Evolutionary conservation across 2,329 filamentous ascomycete genomes (phyloP), one percentile per base, ranked within the genome.

Genomic region (Calonectria pauciramosa): DNA sequence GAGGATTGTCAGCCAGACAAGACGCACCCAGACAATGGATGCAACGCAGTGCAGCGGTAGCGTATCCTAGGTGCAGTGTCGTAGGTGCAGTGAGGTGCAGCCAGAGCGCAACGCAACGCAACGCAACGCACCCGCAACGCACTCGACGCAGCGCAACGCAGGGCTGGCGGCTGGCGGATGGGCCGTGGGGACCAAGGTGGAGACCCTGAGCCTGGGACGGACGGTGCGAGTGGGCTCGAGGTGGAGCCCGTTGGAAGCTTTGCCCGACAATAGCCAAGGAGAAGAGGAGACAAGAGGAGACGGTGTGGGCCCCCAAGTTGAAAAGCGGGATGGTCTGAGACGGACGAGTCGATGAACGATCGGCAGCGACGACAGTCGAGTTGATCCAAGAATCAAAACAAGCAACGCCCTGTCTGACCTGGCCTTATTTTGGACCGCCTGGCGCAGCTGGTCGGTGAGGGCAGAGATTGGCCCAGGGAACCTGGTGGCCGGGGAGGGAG

Each of bases 11-110:
- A 80, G 72, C 76, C 66, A 79, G 78, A 77, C 77, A 78, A 77
- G 73, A 78, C 76, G 80, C 76, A 79, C 74, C 79, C 78, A 77
- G 76, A 78, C 75, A 67, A 72, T 72, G 77, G 71, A 75, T 76
- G 74, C 72, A 80, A 76, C 76, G 59, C 47, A 69, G 66, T 54
- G 41, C 63, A 47, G 67, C 51, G 20, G 52, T 69, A 69, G 36
- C 38, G 67, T 69, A 59, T 30, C 20, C 38, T 16, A 56, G 30
- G 54, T 60, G 52, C 38, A 34, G 28, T 13, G 66, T 44, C 36
- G 44, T 41, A 32, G 49, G 32, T 41, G 65, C 54, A 41, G 49
- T 68, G 38, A 47, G 52, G 49, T 64, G 56, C 41, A 64, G 52
- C 67, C 44, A 59, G 47, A 63, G 68, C 30, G 68, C 64, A 76